These are phyloP conservation scores for Thermomyces lanuginosus DNA, from an alignment of 2,329 filamentous ascomycete genomes.

Conservation along the genomic window DNA sequence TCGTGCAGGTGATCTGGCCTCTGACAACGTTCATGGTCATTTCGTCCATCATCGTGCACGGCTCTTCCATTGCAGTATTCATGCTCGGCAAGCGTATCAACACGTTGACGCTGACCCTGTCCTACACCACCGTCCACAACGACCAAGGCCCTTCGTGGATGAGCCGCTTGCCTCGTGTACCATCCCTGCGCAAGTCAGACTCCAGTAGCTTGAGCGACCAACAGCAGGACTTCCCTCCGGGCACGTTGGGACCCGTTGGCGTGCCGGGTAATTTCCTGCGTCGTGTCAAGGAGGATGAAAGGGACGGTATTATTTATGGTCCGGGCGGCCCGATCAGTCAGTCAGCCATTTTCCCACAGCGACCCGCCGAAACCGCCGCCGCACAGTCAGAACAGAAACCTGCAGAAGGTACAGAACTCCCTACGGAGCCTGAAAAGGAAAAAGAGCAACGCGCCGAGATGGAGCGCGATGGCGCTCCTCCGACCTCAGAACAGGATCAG, in stretches of 20 bases:
- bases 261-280: constrained; percentile 63
- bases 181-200: constrained; percentile 56
- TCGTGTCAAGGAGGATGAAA: constrained; percentile 60
- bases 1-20: constrained; percentile 85
- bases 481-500: constrained; percentile 15
- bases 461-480: constrained; percentile 26
- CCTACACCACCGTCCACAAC: constrained; percentile 77
- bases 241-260: constrained; percentile 54
- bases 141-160: constrained; percentile 90
- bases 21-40: constrained; percentile 90
- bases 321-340: constrained; percentile 69
- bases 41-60: constrained; percentile 84
- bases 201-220: constrained; percentile 47
- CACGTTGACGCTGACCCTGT: constrained; percentile 85
- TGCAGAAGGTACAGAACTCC: constrained; percentile 10
- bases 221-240: constrained; percentile 46
- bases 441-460: constrained; percentile 14
- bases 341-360: constrained; percentile 67
- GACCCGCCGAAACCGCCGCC: constrained; percentile 5
- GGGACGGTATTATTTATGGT: constrained; percentile 24
- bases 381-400: constrained; percentile 3
- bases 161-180: constrained; percentile 69
- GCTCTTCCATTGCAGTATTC: constrained; percentile 95
- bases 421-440: constrained; percentile 7
- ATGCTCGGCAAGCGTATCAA: constrained; percentile 97